Percentiles rank a stretch among this genome's conserved stretches.
These are phyloP conservation scores for Kokia cookei DNA, from an alignment of 441 rosid genomes.

Conservation along the genomic window DNA sequence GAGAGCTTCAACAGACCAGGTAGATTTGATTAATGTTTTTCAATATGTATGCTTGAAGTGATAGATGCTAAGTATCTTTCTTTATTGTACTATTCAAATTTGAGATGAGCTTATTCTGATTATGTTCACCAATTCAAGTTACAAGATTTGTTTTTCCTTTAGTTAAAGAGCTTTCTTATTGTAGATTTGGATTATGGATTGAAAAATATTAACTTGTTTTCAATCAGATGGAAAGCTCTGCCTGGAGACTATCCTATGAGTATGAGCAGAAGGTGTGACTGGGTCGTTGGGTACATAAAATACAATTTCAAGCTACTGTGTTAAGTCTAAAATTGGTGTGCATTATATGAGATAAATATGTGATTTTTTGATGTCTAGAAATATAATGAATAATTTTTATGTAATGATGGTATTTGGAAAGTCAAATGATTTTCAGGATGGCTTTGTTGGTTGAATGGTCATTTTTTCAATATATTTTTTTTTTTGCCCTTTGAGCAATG, in stretches of 20 bases:
- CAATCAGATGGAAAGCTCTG: not conserved
- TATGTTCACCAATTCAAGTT: not conserved
- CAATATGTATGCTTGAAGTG: not conserved
- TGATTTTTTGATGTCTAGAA: not conserved
- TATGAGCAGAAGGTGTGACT: not conserved
- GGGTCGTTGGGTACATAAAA: not conserved
- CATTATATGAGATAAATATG: not conserved
- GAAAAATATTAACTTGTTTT: not conserved
- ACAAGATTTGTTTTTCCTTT: not conserved
- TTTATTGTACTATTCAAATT: not conserved
- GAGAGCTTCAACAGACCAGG: constrained; percentile 45
- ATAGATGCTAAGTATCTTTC: not conserved
- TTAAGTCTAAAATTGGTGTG: not conserved
- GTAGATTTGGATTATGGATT: not conserved
- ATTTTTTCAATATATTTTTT: not conserved
- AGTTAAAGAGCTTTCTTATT: not conserved
- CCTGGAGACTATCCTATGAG: not conserved
- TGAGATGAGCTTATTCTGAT: not conserved
- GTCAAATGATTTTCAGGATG: not conserved
- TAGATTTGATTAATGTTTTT: constrained; percentile 11
- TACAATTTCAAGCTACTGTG: not conserved
- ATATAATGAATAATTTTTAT: not conserved
- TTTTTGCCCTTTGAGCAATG: not conserved
- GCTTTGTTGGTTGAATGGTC: not conserved
- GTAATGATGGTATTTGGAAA: not conserved